Percentiles rank a stretch among this genome's conserved stretches.
phyloP scores from a whole-genome alignment of 441 rosid genomes.

The Sinapis alba region DNA sequence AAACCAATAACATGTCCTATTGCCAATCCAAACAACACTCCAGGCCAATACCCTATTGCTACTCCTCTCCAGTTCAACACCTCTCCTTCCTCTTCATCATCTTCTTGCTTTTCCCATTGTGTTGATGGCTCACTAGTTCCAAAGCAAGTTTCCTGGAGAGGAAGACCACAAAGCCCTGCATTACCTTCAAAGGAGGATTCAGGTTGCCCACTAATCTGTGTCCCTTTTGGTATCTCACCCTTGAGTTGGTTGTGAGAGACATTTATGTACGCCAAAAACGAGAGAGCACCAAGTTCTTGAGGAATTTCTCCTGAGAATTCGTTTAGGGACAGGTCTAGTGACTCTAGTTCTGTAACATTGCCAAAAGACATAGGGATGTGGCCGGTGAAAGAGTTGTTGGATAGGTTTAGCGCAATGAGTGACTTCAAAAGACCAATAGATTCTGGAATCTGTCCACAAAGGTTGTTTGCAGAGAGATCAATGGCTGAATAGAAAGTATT shows the following conservation, averaged over 20 bases:
- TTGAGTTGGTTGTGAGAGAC: not conserved
- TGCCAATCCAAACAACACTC: constrained; percentile 12
- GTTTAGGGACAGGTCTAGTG: constrained; percentile 6
- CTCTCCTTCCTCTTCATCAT: not conserved
- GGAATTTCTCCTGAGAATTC: constrained; percentile 39
- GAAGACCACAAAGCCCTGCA: constrained; percentile 18
- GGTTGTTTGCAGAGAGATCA: not conserved
- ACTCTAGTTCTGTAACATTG: not conserved
- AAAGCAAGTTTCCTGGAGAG: constrained; percentile 23
- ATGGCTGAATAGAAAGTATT: not conserved
- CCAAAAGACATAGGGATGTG: not conserved
- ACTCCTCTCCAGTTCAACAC: constrained; percentile 9
- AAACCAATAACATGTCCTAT: not conserved
- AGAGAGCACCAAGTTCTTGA: constrained; percentile 3
- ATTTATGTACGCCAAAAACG: constrained; percentile 32
- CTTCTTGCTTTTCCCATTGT: not conserved
- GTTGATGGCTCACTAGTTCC: not conserved
- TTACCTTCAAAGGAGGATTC: constrained; percentile 17
- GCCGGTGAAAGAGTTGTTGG: not conserved
- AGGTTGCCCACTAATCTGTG: constrained; percentile 8
- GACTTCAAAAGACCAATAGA: not conserved
- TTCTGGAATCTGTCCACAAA: constrained; percentile 2
- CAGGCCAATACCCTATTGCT: constrained; percentile 7
- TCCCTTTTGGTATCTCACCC: constrained; percentile 19
- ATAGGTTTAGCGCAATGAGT: not conserved